Base-by-base conservation (phyloP, 148 eudicot genomes). In the Spergularia marina region DNA sequence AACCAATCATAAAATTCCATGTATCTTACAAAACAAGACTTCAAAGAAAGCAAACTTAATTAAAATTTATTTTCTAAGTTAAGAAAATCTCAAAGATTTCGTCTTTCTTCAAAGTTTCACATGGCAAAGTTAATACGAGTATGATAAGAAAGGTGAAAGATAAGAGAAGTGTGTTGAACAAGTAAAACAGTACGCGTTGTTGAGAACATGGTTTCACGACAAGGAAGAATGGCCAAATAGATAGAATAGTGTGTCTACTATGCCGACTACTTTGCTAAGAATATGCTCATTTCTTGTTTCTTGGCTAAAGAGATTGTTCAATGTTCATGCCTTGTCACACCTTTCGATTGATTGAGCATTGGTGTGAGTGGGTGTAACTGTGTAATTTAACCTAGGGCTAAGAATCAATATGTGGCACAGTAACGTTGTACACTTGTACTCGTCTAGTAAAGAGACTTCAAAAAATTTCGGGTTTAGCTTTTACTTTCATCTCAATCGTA, bases 181-280 rank as follows among this genome's bases (percentile, higher is more conserved):
- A 39, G 75, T 39, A 72, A 39, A 72, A 8, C 30, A 64, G 21
- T 62, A 62, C 53, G 68, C 63, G 39, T 30, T 75, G 54, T 47
- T 23, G 2, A 51, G 69, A 20, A 61, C 78, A 75, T 54, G 71
- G 44, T 16, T 16, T 69, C 72, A 67, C 65, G 65, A 54, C 63
- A 75, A 66, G 16, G 21, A 30, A 44, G 67, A 44, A 78, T 78
- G 73, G 76, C 55, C 76, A n/a, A 40, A 65, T 16, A 2, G 13
- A 53, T 11, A 17, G 55, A 23, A 2, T 40, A 14, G 6, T 40
- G n/a, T 54, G 25, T 67, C 10, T 18, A 23, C n/a, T 9, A 44
- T 68, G 63, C 71, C 69, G 52, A 55, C 25, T 6, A 58, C 10
- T 5, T 17, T 13, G 1, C 20, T 61, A 51, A 25, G 30, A 16